Evolutionary conservation across 2,329 filamentous ascomycete species (phyloP), one percentile per base, ranked within the genome.

Genomic region (Calonectria hongkongensis): DNA sequence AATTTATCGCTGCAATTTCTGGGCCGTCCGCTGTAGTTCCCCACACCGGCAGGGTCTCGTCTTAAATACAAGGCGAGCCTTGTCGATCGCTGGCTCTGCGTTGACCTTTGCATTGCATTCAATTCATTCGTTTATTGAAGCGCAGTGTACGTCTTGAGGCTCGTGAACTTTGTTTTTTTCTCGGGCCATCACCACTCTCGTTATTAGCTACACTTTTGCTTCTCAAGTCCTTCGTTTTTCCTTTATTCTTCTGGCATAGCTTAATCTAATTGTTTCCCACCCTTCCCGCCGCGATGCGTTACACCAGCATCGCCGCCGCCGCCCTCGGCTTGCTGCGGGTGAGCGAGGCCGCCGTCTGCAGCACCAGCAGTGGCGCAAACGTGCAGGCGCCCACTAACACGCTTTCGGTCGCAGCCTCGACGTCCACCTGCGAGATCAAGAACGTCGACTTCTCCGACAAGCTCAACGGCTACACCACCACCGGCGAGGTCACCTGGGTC

Each of bases 291-390:
- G 58, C 66, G 66, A 70, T 70, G 67, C 67, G 58, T 33, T 70
- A 70, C 21, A 39, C 43, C 10, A 21, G 21, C 67, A 47, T 70
- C 36, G 58, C 60, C 50, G 39, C 45, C 27, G 60, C 67, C 28
- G 67, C 67, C 48, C 60, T 70, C 39, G 67, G 58, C 60, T 21
- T 70, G 27, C 39, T 70, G n/a, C 10, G 48, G 58, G 39, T 56
- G 12, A 56, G 45, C n/a, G 68, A 70, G n/a, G 67, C 39, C 28
- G 28, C 41, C 16, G 62, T 50, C 13, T 47, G 43, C 62, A 48
- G 43, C 45, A 27, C 25, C 18, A 65, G 28, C 28, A 54, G 30
- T 41, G 39, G 39, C 16, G 13, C 51, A 8, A 62, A 33, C 25
- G 16, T 10, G 25, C 50, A 36, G 15, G 30, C 54, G 21, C 27